phyloP scores from a whole-genome alignment of 2,329 filamentous ascomycete species.

The Paraphoma chrysanthemicola region DNA sequence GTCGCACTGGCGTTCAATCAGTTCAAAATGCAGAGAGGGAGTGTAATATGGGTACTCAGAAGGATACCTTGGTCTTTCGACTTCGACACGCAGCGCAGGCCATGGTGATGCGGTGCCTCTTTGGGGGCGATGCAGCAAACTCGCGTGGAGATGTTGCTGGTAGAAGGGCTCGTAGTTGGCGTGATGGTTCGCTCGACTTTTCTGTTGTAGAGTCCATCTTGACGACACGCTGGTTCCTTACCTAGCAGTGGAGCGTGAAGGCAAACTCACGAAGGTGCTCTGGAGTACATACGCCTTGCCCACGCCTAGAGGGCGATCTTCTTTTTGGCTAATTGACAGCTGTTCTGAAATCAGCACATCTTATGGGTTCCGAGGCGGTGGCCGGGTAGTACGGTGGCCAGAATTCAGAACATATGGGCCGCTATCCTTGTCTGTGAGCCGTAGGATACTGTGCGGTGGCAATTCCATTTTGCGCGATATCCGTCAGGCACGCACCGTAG shows the following conservation, averaged over 20 bases:
- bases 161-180: conserved; percentile 17
- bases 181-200: conserved; percentile 3
- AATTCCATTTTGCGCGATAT: neutral
- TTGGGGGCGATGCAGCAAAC: conserved; percentile 7
- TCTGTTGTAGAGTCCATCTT: conserved; percentile 2
- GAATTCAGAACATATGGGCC: neutral
- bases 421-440: neutral
- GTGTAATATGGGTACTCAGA: neutral
- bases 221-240: neutral
- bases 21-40: neutral
- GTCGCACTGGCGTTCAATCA: conserved; percentile 15
- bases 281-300: neutral
- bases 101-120: conserved; percentile 18
- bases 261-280: neutral
- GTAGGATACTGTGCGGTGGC: neutral
- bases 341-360: neutral
- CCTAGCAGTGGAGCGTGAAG: neutral
- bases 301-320: neutral
- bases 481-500: neutral
- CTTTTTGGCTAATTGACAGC: neutral
- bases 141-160: conserved; percentile 15
- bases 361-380: neutral
- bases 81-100: conserved; percentile 26
- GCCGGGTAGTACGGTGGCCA: neutral
- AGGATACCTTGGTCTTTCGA: conserved; percentile 24